Evolutionary conservation across 2,329 filamentous ascomycete genomes (phyloP), one percentile per base, ranked within the genome.

Genomic region (Onygena corvina): DNA sequence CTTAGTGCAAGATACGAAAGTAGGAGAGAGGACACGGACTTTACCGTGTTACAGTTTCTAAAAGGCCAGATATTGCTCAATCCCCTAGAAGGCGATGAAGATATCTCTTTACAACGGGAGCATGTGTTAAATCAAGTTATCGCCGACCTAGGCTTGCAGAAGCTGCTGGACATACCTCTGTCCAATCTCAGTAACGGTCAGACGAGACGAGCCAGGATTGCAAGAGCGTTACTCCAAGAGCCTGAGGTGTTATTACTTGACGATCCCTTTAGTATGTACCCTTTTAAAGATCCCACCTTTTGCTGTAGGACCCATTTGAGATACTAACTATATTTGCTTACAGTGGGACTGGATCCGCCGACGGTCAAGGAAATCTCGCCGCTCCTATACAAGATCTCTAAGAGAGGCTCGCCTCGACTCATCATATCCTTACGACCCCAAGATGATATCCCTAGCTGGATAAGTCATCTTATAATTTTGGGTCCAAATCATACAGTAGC

Each of bases 181-280:
- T 79, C 85, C 20, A 94, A 92, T 63, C 68, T 98, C 49, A 95
- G 88, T 63, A 95, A 96, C 65, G 92, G 92, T 0, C 92, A 98
- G 67, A 90, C 85, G 4, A 75, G 90, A 54, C 74, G 92, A 49
- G 85, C 90, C 5, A 79, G 86, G 53, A 94, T 98, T 57, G 92
- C 88, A 1, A 85, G 87, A 58, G 88, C 89, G 0, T 68, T 98
- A 46, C 72, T 96, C 51, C 80, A 74, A 4, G 76, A 76, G 47
- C 92, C 92, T 0, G 84, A 93, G 64, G 75, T 94, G 8, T 62
- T 98, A 53, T 72, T 96, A 47, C 72, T 94, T 2, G 92, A 98
- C 66, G 90, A 94, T 59, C 90, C 92, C 1, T 95, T 95, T 61
- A 94, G 73, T 77, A 62, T 60, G 71, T 61, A 27, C 11, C 59